Evolutionary conservation across 2,329 filamentous ascomycete species (phyloP).

Genomic region (Colletotrichum cuscutae): DNA sequence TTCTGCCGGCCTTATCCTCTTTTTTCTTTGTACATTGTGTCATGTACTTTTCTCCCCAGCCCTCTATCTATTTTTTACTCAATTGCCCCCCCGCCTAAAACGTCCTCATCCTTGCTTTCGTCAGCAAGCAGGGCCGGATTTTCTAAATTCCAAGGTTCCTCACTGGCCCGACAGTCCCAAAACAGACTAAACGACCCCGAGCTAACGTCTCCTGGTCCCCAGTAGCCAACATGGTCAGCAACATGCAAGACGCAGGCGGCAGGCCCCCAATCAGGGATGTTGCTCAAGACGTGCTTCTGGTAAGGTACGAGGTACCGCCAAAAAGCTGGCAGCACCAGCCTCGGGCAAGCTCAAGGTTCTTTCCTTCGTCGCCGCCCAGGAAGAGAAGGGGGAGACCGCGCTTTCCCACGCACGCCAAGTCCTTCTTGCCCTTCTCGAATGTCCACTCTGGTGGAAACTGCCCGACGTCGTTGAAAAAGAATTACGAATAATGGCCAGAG

Average conservation of each 20-base stretch:
- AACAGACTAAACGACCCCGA: neutral
- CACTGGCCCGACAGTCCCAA: neutral
- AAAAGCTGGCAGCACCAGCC: neutral
- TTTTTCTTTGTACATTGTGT: neutral
- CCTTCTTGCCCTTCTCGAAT: neutral
- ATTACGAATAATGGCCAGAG: constrained; percentile 35
- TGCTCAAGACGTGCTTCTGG: neutral
- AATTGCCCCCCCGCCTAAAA: neutral
- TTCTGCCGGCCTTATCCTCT: constrained; percentile 5
- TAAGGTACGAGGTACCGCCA: neutral
- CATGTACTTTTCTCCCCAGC: neutral
- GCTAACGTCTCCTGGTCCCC: constrained; percentile 13
- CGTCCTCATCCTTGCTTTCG: constrained; percentile 5
- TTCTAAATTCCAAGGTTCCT: constrained; percentile 23
- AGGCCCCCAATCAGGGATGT: neutral
- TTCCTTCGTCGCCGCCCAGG: neutral
- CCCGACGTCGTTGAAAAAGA: constrained; percentile 17
- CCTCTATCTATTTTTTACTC: neutral
- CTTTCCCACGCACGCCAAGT: constrained; percentile 10
- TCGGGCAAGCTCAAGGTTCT: neutral
- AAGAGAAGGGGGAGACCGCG: neutral
- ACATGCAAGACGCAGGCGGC: neutral
- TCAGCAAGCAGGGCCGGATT: constrained; percentile 27
- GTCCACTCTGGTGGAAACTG: constrained; percentile 32
- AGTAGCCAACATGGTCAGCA: constrained; percentile 14